These are phyloP conservation scores for Forsythia suspensa DNA, from an alignment of 257 asterid species.

Conservation along the genomic window DNA sequence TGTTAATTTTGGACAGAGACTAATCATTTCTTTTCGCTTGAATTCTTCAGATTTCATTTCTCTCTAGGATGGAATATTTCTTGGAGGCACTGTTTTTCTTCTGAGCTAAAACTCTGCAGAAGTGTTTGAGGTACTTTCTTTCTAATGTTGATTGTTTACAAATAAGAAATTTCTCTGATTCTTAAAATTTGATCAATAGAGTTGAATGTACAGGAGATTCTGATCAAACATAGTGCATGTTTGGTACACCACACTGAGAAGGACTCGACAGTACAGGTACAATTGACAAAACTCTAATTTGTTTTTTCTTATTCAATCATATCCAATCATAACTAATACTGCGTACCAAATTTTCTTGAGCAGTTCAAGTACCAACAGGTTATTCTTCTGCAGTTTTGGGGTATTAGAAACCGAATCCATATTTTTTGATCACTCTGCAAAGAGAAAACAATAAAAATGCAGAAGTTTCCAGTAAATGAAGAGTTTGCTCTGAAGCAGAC, in stretches of 20 bases:
- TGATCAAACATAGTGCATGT: not conserved
- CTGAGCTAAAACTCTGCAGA: too few relatives aligned
- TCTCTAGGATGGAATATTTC: too few relatives aligned
- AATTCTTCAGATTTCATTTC: too few relatives aligned
- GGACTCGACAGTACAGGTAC: not conserved
- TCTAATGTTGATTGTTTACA: too few relatives aligned
- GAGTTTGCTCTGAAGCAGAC: conserved; percentile 80
- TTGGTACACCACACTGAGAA: not conserved
- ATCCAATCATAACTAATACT: not conserved
- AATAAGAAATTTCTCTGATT: not conserved
- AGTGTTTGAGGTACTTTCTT: not conserved
- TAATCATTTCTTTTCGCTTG: too few relatives aligned
- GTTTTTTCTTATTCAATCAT: not conserved
- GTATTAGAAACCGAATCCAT: not conserved
- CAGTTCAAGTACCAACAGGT: not conserved
- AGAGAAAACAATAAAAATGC: conserved; percentile 38
- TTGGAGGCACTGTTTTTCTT: too few relatives aligned
- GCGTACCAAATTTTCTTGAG: not conserved
- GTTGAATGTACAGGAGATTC: not conserved
- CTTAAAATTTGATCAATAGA: not conserved
- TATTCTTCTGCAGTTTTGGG: not conserved
- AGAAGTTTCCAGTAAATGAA: conserved; percentile 39
- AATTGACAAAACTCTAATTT: too few relatives aligned
- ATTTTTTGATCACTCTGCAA: not conserved
- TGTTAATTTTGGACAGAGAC: too few relatives aligned